A percentile compares a stretch with the other conserved stretches of the same genome.
These are phyloP conservation scores for Globisporangium alternatum DNA, from an alignment of 352 stramenopile genomes.

Conservation along the genomic window DNA sequence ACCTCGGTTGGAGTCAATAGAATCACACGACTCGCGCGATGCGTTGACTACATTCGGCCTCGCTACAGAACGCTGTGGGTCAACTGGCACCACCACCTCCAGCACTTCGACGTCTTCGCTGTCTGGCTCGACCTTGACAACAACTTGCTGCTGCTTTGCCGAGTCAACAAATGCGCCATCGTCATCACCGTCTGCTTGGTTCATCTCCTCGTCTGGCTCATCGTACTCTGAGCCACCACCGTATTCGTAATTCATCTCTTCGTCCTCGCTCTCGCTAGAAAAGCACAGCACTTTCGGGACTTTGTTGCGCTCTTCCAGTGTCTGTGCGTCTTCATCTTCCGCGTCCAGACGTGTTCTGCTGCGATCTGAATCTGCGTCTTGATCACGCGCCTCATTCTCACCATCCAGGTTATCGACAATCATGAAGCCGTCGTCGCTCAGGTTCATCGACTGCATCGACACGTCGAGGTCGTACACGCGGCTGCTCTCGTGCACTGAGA, in stretches of 20 bases:
- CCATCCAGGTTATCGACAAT: conserved; percentile 8
- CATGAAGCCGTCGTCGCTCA: conserved; percentile 44
- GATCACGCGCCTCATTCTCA: neutral
- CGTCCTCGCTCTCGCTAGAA: conserved; percentile 36
- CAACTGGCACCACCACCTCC: neutral
- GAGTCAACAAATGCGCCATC: neutral
- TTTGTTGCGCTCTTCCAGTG: conserved; percentile 24
- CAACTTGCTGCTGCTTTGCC: conserved; percentile 10
- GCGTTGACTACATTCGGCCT: conserved; percentile 1
- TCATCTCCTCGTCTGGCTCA: conserved; percentile 8
- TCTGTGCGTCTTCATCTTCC: conserved; percentile 21
- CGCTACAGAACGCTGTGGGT: neutral
- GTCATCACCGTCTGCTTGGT: conserved; percentile 4
- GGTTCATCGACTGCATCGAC: conserved; percentile 71
- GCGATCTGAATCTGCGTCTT: neutral
- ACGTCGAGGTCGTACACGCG: conserved; percentile 40
- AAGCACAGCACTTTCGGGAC: conserved; percentile 42
- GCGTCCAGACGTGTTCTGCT: conserved; percentile 14
- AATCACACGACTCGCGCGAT: conserved; percentile 13
- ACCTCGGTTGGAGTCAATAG: conserved; percentile 11
- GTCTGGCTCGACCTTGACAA: conserved; percentile 12
- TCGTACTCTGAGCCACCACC: conserved; percentile 5
- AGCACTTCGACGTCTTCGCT: conserved; percentile 8
- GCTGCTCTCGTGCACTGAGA: conserved; percentile 4
- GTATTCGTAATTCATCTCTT: conserved; percentile 23